A percentile compares a stretch with the other conserved stretches of the same genome.
These are phyloP conservation scores for Capsella bursapastoris DNA, from an alignment of 345 rosid species.

Conservation along the genomic window DNA sequence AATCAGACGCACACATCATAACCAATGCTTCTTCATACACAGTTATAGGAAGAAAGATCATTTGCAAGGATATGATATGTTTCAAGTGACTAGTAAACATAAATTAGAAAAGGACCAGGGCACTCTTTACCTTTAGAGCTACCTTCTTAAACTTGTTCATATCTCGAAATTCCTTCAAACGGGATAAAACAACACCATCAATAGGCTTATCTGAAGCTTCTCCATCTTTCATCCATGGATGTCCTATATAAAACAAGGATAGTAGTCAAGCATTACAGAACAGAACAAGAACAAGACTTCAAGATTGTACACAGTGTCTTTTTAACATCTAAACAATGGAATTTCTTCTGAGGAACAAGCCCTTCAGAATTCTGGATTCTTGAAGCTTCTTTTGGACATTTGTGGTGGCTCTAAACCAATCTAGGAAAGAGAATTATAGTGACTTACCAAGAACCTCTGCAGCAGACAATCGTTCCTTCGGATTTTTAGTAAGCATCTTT, in stretches of 20 bases:
- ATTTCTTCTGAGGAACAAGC: no score
- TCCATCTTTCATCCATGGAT: slow-evolving; percentile 81
- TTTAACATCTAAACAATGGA: background rate
- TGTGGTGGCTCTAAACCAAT: background rate
- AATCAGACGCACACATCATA: slow-evolving; percentile 9
- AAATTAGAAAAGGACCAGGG: background rate
- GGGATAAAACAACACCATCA: slow-evolving; percentile 68
- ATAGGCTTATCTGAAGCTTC: slow-evolving; percentile 85
- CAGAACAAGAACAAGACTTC: background rate
- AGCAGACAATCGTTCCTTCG: slow-evolving; percentile 65
- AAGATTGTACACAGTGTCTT: background rate
- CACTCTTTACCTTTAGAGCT: slow-evolving; percentile 68
- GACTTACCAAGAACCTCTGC: slow-evolving; percentile 77
- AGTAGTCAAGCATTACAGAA: slow-evolving; percentile 12
- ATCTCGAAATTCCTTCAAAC: slow-evolving; percentile 86
- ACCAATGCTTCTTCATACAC: background rate
- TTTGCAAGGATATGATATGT: background rate
- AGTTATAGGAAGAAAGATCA: background rate
- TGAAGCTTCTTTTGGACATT: background rate
- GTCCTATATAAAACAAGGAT: slow-evolving; percentile 49
- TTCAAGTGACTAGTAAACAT: background rate
- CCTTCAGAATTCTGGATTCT: no score
- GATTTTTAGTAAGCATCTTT: slow-evolving; percentile 75
- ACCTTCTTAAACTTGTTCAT: slow-evolving; percentile 88
- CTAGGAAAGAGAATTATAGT: background rate